These are phyloP conservation scores for Cladophialophora yegresii DNA, from an alignment of 2,329 filamentous ascomycete genomes.

Conservation along the genomic window DNA sequence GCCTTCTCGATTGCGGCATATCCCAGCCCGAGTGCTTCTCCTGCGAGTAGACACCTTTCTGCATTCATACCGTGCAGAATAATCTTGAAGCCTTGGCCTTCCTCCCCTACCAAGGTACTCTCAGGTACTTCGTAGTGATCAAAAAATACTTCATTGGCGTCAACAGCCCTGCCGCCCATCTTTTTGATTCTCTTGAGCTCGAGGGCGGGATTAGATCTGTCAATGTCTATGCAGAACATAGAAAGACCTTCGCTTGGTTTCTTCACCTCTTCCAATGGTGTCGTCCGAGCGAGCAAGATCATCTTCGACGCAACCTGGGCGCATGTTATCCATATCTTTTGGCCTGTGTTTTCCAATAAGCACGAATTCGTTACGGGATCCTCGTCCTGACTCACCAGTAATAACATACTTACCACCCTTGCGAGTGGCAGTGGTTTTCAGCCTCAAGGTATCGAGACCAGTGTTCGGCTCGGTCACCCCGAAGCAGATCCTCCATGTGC, in stretches of 20 bases:
- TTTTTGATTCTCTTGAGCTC: constrained; percentile 74
- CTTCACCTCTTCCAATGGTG: constrained; percentile 64
- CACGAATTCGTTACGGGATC: neutral
- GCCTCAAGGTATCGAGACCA: constrained; percentile 73
- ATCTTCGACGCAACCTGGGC: constrained; percentile 81
- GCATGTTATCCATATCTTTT: constrained; percentile 89
- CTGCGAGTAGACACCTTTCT: constrained; percentile 72
- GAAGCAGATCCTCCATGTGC: constrained; percentile 73
- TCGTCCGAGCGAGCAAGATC: constrained; percentile 78
- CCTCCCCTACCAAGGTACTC: constrained; percentile 66
- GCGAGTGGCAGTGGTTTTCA: constrained; percentile 65
- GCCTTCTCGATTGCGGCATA: constrained; percentile 69
- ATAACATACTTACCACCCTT: constrained; percentile 66
- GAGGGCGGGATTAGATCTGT: constrained; percentile 59
- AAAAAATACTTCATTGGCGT: constrained; percentile 87
- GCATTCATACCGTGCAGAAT: constrained; percentile 80
- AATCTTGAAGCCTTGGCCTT: constrained; percentile 77
- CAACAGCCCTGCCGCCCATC: constrained; percentile 80
- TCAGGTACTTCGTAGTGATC: constrained; percentile 71
- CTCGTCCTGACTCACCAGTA: constrained; percentile 16
- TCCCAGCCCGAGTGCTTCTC: constrained; percentile 76
- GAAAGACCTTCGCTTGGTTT: constrained; percentile 76
- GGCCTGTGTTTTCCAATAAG: constrained; percentile 40
- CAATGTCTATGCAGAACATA: constrained; percentile 77
- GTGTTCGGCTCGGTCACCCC: constrained; percentile 83